Conservation (phyloP, 768 basidiomycete species). For the Grammothele lineata region DNA sequence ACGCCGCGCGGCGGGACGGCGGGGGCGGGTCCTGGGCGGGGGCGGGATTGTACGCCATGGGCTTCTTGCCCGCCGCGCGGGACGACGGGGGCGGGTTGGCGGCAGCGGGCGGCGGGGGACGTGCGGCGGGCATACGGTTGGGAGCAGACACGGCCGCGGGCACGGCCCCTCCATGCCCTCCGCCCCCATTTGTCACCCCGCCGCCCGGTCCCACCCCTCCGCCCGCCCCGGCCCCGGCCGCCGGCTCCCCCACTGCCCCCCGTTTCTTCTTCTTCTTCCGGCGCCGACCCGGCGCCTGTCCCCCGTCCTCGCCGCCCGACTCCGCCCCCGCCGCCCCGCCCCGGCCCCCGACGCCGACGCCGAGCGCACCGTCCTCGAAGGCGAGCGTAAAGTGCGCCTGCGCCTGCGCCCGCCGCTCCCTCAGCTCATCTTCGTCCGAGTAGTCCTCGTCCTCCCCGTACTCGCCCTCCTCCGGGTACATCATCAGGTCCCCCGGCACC, state of each 20-base stretch:
- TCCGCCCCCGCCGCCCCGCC: conserved; percentile 26
- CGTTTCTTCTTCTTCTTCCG: conserved; percentile 20
- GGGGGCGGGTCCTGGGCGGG: conserved; percentile 33
- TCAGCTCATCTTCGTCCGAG: conserved; percentile 38
- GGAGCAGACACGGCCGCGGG: conserved; percentile 28
- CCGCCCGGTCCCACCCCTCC: conserved; percentile 5
- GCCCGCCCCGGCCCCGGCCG: conserved; percentile 16
- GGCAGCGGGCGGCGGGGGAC: conserved; percentile 32
- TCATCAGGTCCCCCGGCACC: conserved; percentile 27
- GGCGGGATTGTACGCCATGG: conserved; percentile 66
- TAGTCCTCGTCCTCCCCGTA: conserved; percentile 40
- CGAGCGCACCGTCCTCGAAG: conserved; percentile 32
- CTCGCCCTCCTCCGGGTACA: conserved; percentile 34
- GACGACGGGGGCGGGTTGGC: conserved; percentile 61
- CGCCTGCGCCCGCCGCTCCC: conserved; percentile 18
- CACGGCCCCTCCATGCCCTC: conserved; percentile 1
- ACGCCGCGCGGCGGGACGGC: conserved; percentile 34
- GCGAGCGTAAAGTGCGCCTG: conserved; percentile 38
- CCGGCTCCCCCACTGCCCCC: conserved; percentile 15
- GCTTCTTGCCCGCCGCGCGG: conserved; percentile 88
- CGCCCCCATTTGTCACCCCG: conserved; percentile 31
- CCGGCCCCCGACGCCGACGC: conserved; percentile 2
- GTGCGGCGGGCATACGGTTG: conserved; percentile 41
- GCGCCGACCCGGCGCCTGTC: conserved; percentile 15
- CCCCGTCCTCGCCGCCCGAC: conserved; percentile 24